These are phyloP conservation scores for Nicotiana undulata DNA, from an alignment of 257 asterid genomes.

Conservation along the genomic window DNA sequence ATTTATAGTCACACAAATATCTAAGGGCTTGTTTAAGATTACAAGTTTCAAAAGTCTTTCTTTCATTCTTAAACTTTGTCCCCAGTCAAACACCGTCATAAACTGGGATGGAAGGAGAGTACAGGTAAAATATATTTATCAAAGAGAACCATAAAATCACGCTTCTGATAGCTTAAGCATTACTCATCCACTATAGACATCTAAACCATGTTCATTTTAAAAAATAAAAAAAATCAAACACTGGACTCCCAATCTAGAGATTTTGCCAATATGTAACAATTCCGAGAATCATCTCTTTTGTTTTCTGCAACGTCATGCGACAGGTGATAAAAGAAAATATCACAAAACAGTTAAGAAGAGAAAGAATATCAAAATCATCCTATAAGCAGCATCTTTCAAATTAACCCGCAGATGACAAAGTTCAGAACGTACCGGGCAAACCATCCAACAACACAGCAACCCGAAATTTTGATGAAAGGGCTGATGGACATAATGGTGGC, in stretches of 20 bases:
- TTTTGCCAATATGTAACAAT: not conserved
- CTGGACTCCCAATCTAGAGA: not conserved
- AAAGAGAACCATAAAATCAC: not conserved
- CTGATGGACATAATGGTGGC: slow-evolving; percentile 82
- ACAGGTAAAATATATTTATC: not conserved
- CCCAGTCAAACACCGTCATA: too few species aligned
- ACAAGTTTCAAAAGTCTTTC: too few species aligned
- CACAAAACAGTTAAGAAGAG: not conserved
- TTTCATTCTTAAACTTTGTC: too few species aligned
- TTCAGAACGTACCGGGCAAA: slow-evolving; percentile 48
- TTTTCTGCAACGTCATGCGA: not conserved
- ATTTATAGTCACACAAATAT: too few species aligned
- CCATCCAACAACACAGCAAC: slow-evolving; percentile 78
- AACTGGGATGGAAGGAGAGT: not conserved
- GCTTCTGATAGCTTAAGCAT: not conserved
- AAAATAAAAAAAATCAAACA: not conserved
- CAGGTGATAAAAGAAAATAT: not conserved
- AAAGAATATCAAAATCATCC: not conserved
- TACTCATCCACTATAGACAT: not conserved
- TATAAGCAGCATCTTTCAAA: not conserved
- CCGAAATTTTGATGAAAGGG: slow-evolving; percentile 76
- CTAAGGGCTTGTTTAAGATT: too few species aligned
- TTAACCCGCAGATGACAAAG: slow-evolving; percentile 8
- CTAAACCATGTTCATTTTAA: not conserved
- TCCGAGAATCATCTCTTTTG: not conserved